Base-by-base conservation (phyloP, 2,329 filamentous ascomycete genomes). In the Talaromyces amestolkiae region DNA sequence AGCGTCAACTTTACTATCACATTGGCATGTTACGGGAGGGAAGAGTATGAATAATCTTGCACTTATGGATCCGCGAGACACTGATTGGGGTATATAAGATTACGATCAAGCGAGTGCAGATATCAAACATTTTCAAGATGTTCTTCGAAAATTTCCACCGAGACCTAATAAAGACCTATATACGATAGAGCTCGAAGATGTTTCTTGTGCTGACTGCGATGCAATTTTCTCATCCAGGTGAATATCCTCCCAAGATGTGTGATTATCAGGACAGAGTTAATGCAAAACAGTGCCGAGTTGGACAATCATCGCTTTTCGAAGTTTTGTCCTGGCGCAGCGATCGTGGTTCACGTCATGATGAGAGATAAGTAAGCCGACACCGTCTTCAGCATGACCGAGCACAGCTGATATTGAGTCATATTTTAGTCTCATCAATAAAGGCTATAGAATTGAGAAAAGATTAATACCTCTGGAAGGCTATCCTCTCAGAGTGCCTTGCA, bases 301-400 rank as follows among this genome's bases (percentile, higher is more conserved):
- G 67, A 71, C 9, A 69, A 71, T 35, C 73, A 75, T 61, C 73
- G 72, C 60, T 66, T 74, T 45, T 72, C 73, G 8, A 72, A 67
- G 53, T 75, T 69, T 59, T 75, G 73, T 27, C 70, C 72, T 4
- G 73, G 73, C 2, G 67, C 71, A 24, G 72, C 73, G 4, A 68
- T 75, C 15, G 69, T 71, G 15, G 70, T 73, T 53, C 74, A 75
- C 61, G 68, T 75, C 41, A 75, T 75, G 72, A 75, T 66, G 22
- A 69, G 71, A 58, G 73, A 75, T 68, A 72, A 72, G 73, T 74
- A 70, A 35, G 64, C 4, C 11, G 24, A 22, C 19, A 4, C 19
- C 24, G 9, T n/a, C 10, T 37, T 22, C 19, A 31, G n/a, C 24
- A 33, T 39, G 24, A 15, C 3, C 5, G 41, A 7, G 49, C 33